These are phyloP conservation scores for Cyclotella sp. DNA, from an alignment of 108 stramenopile species.

Conservation along the genomic window DNA sequence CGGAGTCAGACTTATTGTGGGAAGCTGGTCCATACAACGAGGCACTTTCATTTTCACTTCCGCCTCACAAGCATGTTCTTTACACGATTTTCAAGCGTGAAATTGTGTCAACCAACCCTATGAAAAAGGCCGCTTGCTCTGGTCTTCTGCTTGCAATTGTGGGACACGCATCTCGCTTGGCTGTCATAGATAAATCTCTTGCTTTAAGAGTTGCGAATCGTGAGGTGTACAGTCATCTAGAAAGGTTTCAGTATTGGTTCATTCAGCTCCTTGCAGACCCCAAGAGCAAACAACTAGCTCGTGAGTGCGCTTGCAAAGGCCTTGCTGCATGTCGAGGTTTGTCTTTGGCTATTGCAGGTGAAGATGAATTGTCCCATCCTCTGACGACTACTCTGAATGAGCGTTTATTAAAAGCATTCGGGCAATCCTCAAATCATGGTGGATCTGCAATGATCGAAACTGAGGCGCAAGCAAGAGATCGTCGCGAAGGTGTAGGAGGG, in stretches of 20 bases:
- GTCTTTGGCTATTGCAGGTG: constrained; percentile 17
- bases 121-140: constrained; percentile 70
- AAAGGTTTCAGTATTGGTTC: constrained; percentile 69
- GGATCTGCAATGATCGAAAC: constrained; percentile 85
- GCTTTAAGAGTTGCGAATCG: constrained; percentile 39
- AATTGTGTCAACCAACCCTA: constrained; percentile 56
- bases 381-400: constrained; percentile 52
- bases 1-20: constrained; percentile 29
- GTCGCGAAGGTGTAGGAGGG: constrained; percentile 30
- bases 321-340: constrained; percentile 82
- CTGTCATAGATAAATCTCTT: constrained; percentile 26
- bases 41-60: constrained; percentile 56
- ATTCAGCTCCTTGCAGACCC: constrained; percentile 74
- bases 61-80: constrained; percentile 76
- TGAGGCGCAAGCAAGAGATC: constrained; percentile 56
- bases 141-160: constrained; percentile 73
- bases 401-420: constrained; percentile 75
- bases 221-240: constrained; percentile 52
- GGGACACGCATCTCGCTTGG: constrained; percentile 61
- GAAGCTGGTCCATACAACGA: constrained; percentile 59
- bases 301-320: constrained; percentile 84
- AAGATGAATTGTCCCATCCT: constrained; percentile 4
- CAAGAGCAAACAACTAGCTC: constrained; percentile 79
- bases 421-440: constrained; percentile 81
- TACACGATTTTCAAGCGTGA: constrained; percentile 63